phyloP scores from a whole-genome alignment of 257 asterid genomes.

The Primulina eburnea region DNA sequence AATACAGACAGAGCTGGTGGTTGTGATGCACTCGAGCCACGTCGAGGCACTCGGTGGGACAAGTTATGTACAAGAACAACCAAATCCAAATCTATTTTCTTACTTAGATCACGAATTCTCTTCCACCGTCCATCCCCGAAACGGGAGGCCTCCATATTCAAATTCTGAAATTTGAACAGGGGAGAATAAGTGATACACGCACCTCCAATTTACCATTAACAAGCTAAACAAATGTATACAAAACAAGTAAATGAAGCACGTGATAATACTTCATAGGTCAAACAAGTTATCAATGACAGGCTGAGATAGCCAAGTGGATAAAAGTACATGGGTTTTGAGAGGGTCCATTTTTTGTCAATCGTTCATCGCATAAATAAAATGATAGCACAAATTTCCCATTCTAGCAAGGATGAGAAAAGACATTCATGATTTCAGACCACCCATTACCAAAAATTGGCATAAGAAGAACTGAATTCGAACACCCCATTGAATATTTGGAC shows the following conservation, averaged over 20 bases:
- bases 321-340: background rate
- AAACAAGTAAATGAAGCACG: background rate
- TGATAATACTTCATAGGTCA: background rate
- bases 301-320: background rate
- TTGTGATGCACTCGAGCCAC: slow-evolving; percentile 48
- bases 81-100: slow-evolving; percentile 39
- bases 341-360: background rate
- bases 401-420: background rate
- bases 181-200: background rate
- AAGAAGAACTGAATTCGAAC: background rate
- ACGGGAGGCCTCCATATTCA: slow-evolving; percentile 72
- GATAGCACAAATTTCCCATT: background rate
- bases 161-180: slow-evolving; percentile 48
- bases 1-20: slow-evolving; percentile 76
- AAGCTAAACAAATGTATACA: background rate
- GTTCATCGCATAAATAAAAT: background rate
- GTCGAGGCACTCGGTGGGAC: slow-evolving; percentile 85
- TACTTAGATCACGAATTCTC: no score
- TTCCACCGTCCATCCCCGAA: background rate
- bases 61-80: slow-evolving; percentile 93
- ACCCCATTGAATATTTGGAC: background rate
- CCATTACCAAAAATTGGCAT: background rate
- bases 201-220: background rate
- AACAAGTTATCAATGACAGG: background rate
- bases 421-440: background rate